phyloP scores from a whole-genome alignment of 495 filamentous ascomycete species.

The Lasiosphaeria ovina region DNA sequence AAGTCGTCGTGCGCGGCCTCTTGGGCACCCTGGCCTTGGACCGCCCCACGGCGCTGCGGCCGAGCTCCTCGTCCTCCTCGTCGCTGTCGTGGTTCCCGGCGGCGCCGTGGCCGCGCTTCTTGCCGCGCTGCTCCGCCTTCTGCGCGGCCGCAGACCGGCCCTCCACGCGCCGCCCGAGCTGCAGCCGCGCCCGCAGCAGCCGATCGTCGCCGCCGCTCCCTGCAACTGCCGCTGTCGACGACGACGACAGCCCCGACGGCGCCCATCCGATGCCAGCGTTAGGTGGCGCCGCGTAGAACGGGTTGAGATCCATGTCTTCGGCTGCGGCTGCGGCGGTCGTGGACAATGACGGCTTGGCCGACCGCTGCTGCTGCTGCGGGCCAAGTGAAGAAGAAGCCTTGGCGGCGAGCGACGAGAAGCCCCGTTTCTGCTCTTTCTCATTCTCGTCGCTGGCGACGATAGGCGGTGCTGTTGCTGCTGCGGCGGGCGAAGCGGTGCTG shows the following conservation, averaged over 20 bases:
- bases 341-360: neutral
- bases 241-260: constrained; percentile 6
- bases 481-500: constrained; percentile 15
- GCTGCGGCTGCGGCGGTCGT: neutral
- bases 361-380: neutral
- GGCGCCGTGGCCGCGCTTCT: constrained; percentile 16
- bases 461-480: constrained; percentile 1
- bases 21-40: constrained; percentile 27
- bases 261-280: constrained; percentile 38
- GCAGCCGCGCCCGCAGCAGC: constrained; percentile 29
- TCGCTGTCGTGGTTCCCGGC: constrained; percentile 27
- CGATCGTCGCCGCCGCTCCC: constrained; percentile 20
- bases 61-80: constrained; percentile 59
- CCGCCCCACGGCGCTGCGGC: constrained; percentile 55
- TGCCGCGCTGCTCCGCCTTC: constrained; percentile 7
- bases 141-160: constrained; percentile 1
- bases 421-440: neutral
- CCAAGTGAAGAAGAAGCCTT: neutral
- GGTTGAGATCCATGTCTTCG: constrained; percentile 30
- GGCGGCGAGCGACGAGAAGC: constrained; percentile 22
- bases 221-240: constrained; percentile 1
- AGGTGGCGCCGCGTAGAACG: constrained; percentile 26
- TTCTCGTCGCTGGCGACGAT: neutral
- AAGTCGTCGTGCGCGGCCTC: neutral
- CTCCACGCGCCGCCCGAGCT: constrained; percentile 23